These are phyloP conservation scores for Friedmanniomyces simplex DNA, from an alignment of 495 filamentous ascomycete species.

Conservation along the genomic window DNA sequence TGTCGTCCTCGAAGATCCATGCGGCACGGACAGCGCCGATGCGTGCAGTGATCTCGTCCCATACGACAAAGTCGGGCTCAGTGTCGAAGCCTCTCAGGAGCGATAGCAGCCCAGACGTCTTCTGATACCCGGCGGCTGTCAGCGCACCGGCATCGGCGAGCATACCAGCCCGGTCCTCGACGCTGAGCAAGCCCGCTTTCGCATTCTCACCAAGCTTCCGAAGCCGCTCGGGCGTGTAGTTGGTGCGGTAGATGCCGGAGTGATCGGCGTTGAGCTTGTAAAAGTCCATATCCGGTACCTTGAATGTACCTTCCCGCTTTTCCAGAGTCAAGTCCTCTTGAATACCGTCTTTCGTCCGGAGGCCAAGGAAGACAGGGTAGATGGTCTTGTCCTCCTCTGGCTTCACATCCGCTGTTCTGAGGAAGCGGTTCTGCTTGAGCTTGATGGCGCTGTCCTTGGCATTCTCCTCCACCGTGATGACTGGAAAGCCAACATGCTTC, in stretches of 20 bases:
- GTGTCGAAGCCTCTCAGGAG: conserved; percentile 73
- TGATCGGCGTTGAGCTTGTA: conserved; percentile 75
- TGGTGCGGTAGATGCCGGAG: conserved; percentile 62
- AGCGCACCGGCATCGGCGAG: conserved; percentile 90
- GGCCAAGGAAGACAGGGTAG: conserved; percentile 61
- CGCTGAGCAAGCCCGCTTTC: conserved; percentile 74
- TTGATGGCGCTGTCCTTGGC: conserved; percentile 47
- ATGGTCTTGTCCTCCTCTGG: conserved; percentile 70
- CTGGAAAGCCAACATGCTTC: conserved; percentile 65
- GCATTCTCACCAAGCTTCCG: conserved; percentile 70
- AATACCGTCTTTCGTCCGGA: conserved; percentile 56
- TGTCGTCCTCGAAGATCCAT: conserved; percentile 78
- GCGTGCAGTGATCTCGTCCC: conserved; percentile 77
- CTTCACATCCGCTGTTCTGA: conserved; percentile 67
- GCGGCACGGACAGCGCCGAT: conserved; percentile 65
- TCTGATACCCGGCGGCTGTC: conserved; percentile 82
- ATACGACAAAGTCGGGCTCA: conserved; percentile 85
- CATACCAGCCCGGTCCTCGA: conserved; percentile 91
- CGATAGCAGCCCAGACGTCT: conserved; percentile 77
- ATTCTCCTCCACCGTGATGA: conserved; percentile 57
- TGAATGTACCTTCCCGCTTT: conserved; percentile 64
- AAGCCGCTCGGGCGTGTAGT: conserved; percentile 56
- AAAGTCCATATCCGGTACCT: conserved; percentile 53
- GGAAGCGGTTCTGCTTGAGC: conserved; percentile 66
- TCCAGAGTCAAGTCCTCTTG: conserved; percentile 54